These are phyloP conservation scores for Mycena indigotica DNA, from an alignment of 768 basidiomycete species.

Conservation along the genomic window DNA sequence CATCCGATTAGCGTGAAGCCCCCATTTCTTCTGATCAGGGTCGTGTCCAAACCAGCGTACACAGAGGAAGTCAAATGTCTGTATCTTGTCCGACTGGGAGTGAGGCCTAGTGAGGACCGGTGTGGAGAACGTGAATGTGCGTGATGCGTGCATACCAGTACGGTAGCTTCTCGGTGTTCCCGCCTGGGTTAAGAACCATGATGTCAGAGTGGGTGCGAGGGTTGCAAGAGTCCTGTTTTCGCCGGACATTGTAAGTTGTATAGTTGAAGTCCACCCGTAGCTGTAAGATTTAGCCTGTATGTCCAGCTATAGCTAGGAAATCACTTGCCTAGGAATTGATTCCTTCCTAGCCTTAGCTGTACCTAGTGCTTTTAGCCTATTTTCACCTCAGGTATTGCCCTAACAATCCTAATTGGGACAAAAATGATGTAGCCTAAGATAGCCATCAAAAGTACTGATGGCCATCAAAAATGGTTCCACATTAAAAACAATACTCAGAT, in stretches of 20 bases:
- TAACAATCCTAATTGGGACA: too few species aligned
- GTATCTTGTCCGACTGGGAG: not conserved
- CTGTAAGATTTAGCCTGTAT: too few species aligned
- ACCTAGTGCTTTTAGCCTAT: too few species aligned
- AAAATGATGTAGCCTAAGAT: too few species aligned
- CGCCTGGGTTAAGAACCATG: not conserved
- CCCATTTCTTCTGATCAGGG: not conserved
- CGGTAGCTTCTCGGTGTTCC: not conserved
- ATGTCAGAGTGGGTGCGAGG: not conserved
- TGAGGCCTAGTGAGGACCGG: not conserved
- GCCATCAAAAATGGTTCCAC: too few species aligned
- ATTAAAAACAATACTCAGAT: too few species aligned
- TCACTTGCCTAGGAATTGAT: too few species aligned
- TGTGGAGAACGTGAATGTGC: not conserved
- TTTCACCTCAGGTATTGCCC: too few species aligned
- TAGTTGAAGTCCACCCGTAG: not conserved
- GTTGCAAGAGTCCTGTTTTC: not conserved
- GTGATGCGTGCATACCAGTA: not conserved
- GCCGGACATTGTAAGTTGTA: not conserved
- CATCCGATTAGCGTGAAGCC: not conserved
- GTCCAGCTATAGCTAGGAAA: too few species aligned
- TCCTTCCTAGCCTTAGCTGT: too few species aligned
- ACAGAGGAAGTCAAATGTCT: not conserved
- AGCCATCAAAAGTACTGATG: too few species aligned
- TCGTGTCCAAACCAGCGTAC: not conserved